Base-by-base conservation (phyloP, 352 stramenopile genomes). In the Phytophthora europaea region DNA sequence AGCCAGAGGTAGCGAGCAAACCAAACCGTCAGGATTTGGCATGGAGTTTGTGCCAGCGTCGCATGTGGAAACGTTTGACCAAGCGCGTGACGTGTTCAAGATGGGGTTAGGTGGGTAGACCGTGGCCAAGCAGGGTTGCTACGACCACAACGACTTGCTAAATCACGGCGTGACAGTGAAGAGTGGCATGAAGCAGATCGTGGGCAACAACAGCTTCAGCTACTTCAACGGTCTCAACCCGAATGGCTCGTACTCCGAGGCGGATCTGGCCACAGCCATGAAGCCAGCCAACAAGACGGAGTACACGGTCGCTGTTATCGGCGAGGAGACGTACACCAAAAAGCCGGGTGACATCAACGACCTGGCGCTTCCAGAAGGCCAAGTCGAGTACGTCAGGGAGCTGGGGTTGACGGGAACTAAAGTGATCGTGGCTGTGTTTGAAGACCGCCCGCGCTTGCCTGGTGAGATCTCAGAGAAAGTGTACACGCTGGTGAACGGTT, bases 61-160 rank as follows among this genome's bases (percentile, higher is more conserved):
- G 18, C 36, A 43, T 10, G 73, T 93, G 20, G 61, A 67, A 33
- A 81, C 52, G 15, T 94, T 85, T 54, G 83, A 91, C 0, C 56
- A 77, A 38, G 87, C 85, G 2, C 85, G 85, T 2, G 64, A 82
- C 13, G 76, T 92, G 12, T 94, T 94, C 76, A 92, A 90, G 62
- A 77, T 86, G 57, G 85, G 81, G 4, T n/a, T n/a, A n/a, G 34
- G 34, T 15, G 34, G 33, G 8, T 38, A 10, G 33, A 38, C 33
- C 8, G 7, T 38, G 8, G 33, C 33, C 33, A 13, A 10, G 33
- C 34, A 40, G 34, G 34, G 34, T 15, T 48, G n/a, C 15, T 6
- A 48, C 16, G 16, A 8, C 40, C 16, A 18, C 40, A 15, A 48
- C 1, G 40, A 48, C 40, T 6, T 20, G 16, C 6, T 48, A 6